Evolutionary conservation across 2,329 filamentous ascomycete species (phyloP).

Genomic region (Xylogone sp.): DNA sequence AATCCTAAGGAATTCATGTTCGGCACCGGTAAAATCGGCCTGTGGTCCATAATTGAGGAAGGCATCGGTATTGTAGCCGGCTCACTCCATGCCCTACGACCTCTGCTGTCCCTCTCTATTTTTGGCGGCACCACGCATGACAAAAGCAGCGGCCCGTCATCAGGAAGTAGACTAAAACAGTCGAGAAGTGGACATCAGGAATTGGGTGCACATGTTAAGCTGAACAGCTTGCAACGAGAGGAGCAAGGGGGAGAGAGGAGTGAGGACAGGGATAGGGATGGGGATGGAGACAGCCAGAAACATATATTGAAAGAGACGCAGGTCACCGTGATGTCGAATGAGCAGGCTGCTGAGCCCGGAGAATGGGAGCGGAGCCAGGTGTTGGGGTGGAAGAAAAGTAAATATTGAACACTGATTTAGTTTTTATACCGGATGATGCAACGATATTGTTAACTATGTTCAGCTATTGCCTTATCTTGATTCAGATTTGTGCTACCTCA

Average conservation of each 20-base stretch:
- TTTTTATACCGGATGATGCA: no score
- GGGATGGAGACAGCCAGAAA: constrained; percentile 30
- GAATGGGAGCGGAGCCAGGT: constrained; percentile 22
- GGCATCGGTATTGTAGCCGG: constrained; percentile 47
- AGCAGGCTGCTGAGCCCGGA: constrained; percentile 8
- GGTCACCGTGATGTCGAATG: constrained; percentile 18
- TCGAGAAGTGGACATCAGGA: constrained; percentile 7
- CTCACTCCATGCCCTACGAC: constrained; percentile 41
- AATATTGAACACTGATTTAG: neutral
- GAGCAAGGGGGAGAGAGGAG: no score
- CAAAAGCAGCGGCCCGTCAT: constrained; percentile 7
- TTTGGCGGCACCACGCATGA: constrained; percentile 12
- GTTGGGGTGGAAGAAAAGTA: constrained; percentile 18
- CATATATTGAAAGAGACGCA: constrained; percentile 35
- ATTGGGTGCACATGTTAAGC: constrained; percentile 8
- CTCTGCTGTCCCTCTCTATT: constrained; percentile 32
- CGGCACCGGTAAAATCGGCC: constrained; percentile 35
- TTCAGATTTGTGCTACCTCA: no score
- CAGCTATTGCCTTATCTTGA: no score
- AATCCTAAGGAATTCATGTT: constrained; percentile 36
- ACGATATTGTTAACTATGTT: no score
- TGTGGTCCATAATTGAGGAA: constrained; percentile 45
- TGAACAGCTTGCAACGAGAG: constrained; percentile 22
- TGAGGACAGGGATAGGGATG: constrained; percentile 16
- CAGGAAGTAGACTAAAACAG: constrained; percentile 9